Conservation (phyloP, 1,139 yeast genomes). For the Saccharomycopsis hybrid region DNA sequence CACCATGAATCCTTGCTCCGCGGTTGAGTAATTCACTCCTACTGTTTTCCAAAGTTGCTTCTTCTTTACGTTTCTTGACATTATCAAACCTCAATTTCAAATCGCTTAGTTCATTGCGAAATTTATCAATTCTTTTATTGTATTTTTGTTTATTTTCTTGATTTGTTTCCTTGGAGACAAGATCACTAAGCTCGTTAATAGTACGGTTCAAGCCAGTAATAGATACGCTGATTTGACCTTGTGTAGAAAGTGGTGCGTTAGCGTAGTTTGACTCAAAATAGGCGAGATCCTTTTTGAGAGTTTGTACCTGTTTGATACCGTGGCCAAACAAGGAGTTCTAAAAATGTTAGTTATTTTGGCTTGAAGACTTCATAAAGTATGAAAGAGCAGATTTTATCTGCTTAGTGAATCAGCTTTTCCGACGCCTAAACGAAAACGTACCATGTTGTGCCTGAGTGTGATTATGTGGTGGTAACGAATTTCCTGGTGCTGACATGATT, state of each 20-base stretch:
- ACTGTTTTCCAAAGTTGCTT: slow-evolving; percentile 41
- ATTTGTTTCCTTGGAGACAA: slow-evolving; percentile 54
- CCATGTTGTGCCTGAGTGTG: no score
- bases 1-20: slow-evolving; percentile 26
- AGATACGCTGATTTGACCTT: slow-evolving; percentile 70
- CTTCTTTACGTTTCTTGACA: slow-evolving; percentile 62
- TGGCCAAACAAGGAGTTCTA: slow-evolving; percentile 82
- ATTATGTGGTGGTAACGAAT: no score
- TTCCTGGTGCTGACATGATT: no score
- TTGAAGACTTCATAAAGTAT: no score
- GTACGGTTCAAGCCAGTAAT: slow-evolving; percentile 70
- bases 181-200: slow-evolving; percentile 65
- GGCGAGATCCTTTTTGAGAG: slow-evolving; percentile 60
- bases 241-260: slow-evolving; percentile 67
- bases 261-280: slow-evolving; percentile 61
- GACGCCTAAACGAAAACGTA: no score
- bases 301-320: slow-evolving; percentile 78
- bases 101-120: slow-evolving; percentile 53
- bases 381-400: no score
- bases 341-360: slow-evolving; percentile 11
- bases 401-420: no score
- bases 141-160: slow-evolving; percentile 58
- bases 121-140: slow-evolving; percentile 51
- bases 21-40: slow-evolving; percentile 60
- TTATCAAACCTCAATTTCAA: slow-evolving; percentile 53